A percentile compares a stretch with the other conserved stretches of the same genome.
Conservation (phyloP, 331 rosid genomes). For the Malus hybrid region DNA sequence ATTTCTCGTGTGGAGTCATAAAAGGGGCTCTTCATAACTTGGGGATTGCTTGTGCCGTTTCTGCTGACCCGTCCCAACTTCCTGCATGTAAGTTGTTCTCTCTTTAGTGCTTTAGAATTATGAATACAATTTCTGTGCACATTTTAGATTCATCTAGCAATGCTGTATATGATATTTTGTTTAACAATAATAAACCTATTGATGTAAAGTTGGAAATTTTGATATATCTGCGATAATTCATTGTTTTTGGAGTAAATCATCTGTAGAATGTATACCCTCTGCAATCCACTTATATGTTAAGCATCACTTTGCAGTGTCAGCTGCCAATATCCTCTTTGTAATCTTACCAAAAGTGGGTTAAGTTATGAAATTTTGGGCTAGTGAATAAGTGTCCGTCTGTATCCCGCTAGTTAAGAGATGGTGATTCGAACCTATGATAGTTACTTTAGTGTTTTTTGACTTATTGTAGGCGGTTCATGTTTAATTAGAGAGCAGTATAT, state of each 20-base stretch:
- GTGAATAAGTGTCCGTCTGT: not conserved
- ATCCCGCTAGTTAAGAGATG: not conserved
- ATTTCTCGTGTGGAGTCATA: constrained; percentile 93
- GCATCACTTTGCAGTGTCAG: not conserved
- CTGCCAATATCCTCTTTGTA: not conserved
- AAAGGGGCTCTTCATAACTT: constrained; percentile 95
- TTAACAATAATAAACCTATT: not conserved
- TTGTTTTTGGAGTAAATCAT: not conserved
- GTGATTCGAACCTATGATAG: not conserved
- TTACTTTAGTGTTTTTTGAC: not conserved
- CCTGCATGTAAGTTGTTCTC: constrained; percentile 71
- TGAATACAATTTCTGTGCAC: not conserved
- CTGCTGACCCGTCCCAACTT: constrained; percentile 80
- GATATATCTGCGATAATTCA: not conserved
- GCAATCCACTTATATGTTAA: not conserved
- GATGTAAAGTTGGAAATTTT: not conserved
- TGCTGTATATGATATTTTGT: not conserved
- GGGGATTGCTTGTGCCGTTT: constrained; percentile 94
- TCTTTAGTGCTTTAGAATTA: not conserved
- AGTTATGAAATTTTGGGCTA: not conserved
- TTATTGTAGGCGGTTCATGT: not conserved
- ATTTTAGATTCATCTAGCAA: not conserved
- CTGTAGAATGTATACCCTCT: no score
- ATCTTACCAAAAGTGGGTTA: not conserved
- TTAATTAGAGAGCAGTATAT: not conserved